Evolutionary conservation across 306 rosid species (phyloP).

Genomic region (Vigna hirtella): DNA sequence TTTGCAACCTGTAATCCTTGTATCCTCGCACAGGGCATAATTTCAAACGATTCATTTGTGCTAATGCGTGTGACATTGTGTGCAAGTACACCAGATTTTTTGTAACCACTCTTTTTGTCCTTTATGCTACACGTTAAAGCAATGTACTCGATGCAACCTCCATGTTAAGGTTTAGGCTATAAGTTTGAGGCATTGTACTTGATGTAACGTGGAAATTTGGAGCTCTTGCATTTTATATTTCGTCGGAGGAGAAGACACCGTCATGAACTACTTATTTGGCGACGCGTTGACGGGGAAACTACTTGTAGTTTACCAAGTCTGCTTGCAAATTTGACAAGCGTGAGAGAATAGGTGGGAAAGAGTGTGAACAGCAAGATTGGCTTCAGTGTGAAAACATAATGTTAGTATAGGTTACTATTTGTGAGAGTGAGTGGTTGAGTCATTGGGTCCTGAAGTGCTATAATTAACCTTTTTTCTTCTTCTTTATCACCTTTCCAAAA

Average conservation of each 20-base stretch:
- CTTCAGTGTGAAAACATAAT: conserved; percentile 37
- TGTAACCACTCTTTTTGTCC: conserved; percentile 10
- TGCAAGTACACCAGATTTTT: background rate
- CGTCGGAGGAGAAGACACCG: conserved; percentile 12
- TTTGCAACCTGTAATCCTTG: conserved; percentile 25
- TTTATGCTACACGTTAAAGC: conserved; percentile 35
- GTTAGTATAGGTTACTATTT: conserved; percentile 37
- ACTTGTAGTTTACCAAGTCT: conserved; percentile 5
- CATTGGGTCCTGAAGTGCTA: conserved; percentile 26
- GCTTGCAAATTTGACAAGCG: conserved; percentile 20
- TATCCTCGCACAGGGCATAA: background rate
- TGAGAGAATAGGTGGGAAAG: conserved; percentile 32
- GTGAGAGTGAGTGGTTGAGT: conserved; percentile 52
- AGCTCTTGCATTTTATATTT: background rate
- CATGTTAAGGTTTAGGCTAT: conserved; percentile 15
- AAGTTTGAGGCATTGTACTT: conserved; percentile 9
- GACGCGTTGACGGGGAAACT: conserved; percentile 26
- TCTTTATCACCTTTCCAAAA: conserved; percentile 33
- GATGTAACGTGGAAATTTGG: conserved; percentile 16
- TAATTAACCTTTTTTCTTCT: conserved; percentile 39
- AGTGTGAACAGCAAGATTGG: conserved; percentile 47
- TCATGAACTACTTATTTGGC: conserved; percentile 29
- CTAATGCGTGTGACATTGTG: background rate
- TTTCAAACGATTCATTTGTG: conserved; percentile 2
- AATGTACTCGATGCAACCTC: conserved; percentile 32